Base-by-base conservation (phyloP, 2,329 filamentous ascomycete genomes). In the Rugonectria rugulosa region DNA sequence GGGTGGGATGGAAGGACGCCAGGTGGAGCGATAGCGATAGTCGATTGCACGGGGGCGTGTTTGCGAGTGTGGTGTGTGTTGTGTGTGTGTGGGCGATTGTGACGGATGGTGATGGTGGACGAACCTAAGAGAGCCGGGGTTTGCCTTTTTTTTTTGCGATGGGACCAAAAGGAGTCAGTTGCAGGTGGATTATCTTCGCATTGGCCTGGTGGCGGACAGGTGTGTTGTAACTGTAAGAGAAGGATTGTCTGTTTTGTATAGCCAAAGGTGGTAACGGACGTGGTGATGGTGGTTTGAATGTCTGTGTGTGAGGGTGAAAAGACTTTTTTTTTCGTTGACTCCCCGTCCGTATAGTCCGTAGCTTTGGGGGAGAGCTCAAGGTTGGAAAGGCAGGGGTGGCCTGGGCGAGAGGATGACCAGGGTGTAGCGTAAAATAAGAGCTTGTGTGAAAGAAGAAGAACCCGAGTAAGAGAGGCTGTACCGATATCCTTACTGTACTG, bases 21-120 rank as follows among this genome's bases (percentile, higher is more conserved):
- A 17, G 32, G 47, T 56, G 53, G 53, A 56, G 53, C 53, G 53
- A 55, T 50, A 43, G 53, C 53, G 53, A 55, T 55, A 40, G 45
- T 49, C 44, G 44, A 50, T 50, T 29, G 38, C 43, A 40, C 27
- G 27, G 47, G 42, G 49, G 48, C 34, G 42, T 45, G 27, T 15
- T 19, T 17, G 10, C 7, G 38, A 20, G 17, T 27, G 37, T 29
- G 47, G 15, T n/a, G n/a, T n/a, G n/a, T n/a, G n/a, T n/a, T n/a
- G n/a, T n/a, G n/a, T n/a, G n/a, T n/a, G n/a, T n/a, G n/a, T n/a
- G n/a, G n/a, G n/a, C n/a, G n/a, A n/a, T 20, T 15, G 21, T n/a
- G 23, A 23, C 20, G 7, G 37, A 24, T 40, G 49, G n/a, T 19
- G 48, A 37, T 46, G 29, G 43, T 36, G 20, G 38, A 52, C 36